phyloP scores from a whole-genome alignment of 1,284 basidiomycete species.

The Pyrrhoderma noxium region DNA sequence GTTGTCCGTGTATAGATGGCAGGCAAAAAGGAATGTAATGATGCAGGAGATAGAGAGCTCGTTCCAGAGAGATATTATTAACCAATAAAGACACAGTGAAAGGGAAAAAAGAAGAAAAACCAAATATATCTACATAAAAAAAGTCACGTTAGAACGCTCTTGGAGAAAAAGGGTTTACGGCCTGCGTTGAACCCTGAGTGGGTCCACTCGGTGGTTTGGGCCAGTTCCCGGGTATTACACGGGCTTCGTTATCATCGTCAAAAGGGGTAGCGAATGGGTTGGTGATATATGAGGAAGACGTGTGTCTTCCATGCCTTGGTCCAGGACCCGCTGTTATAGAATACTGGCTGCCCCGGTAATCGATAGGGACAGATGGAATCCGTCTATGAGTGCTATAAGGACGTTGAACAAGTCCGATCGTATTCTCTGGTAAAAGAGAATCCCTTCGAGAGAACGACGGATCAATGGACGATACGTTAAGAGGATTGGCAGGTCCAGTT shows the following conservation, averaged over 20 bases:
- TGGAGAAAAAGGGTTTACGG: too few species aligned
- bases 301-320: constrained; percentile 28
- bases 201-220: background rate
- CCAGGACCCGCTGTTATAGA: background rate
- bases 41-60: too few species aligned
- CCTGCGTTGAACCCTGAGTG: too few species aligned
- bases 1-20: too few species aligned
- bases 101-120: too few species aligned
- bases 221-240: constrained; percentile 11
- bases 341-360: background rate
- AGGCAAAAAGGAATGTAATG: too few species aligned
- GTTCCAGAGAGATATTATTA: too few species aligned
- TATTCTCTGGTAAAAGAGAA: constrained; percentile 10
- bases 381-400: background rate
- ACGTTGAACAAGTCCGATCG: constrained; percentile 15
- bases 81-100: too few species aligned
- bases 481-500: background rate
- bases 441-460: constrained; percentile 1
- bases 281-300: constrained; percentile 42
- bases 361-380: background rate
- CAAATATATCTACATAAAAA: too few species aligned
- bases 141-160: too few species aligned
- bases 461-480: background rate
- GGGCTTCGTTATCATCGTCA: constrained; percentile 61
- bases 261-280: constrained; percentile 72